These are phyloP conservation scores for Podospora comata DNA, from an alignment of 495 filamentous ascomycete genomes.

Conservation along the genomic window DNA sequence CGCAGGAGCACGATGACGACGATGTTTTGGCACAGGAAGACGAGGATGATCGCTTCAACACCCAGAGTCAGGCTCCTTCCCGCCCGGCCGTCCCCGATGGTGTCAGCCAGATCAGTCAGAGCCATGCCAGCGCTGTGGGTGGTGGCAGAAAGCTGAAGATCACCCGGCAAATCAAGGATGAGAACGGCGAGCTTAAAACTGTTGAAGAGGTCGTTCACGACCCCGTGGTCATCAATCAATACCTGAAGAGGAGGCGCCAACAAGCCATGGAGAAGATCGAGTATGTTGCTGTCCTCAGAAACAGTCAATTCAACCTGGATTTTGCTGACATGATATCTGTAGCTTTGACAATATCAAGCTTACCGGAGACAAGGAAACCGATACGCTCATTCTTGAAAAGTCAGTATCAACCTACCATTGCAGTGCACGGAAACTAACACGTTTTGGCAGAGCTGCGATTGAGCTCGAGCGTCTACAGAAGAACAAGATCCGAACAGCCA, in stretches of 20 bases:
- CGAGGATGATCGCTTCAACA: slow-evolving; percentile 56
- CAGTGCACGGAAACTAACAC: slow-evolving; percentile 6
- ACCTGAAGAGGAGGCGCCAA: slow-evolving; percentile 50
- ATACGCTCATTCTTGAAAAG: slow-evolving; percentile 37
- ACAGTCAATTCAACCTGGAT: not conserved
- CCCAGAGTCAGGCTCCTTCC: slow-evolving; percentile 34
- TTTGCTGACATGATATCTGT: slow-evolving; percentile 8
- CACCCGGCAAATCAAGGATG: slow-evolving; percentile 58
- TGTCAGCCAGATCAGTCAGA: slow-evolving; percentile 81
- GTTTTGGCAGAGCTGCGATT: slow-evolving; percentile 55
- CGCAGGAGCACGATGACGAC: slow-evolving; percentile 59
- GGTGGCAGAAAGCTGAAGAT: slow-evolving; percentile 75
- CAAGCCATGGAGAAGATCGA: slow-evolving; percentile 65
- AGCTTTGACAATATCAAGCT: slow-evolving; percentile 54
- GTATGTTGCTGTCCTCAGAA: slow-evolving; percentile 42
- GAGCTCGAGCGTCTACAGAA: slow-evolving; percentile 79
- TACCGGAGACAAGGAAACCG: slow-evolving; percentile 69
- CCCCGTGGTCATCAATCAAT: slow-evolving; percentile 67
- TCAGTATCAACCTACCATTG: slow-evolving; percentile 21
- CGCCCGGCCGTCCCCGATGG: slow-evolving; percentile 57
- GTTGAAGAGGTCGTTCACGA: slow-evolving; percentile 65
- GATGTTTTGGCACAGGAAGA: slow-evolving; percentile 59
- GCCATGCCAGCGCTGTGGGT: slow-evolving; percentile 61
- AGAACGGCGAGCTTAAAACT: slow-evolving; percentile 59
- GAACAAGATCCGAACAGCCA: slow-evolving; percentile 87